Conservation (phyloP, 495 filamentous ascomycete species). For the Aspergillus nanangensis region DNA sequence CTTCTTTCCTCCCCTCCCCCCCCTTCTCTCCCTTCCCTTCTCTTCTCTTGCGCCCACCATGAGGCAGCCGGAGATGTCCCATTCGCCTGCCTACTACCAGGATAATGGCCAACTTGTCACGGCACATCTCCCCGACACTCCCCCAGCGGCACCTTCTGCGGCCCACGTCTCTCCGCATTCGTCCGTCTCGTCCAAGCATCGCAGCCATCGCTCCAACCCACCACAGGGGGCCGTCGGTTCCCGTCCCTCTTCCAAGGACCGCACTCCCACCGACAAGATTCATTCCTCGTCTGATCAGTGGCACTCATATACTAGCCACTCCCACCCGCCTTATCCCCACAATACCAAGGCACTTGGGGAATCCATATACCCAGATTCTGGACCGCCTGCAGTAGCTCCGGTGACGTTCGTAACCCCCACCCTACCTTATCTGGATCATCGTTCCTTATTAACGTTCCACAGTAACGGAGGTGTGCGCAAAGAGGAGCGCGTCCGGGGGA, state of each 20-base stretch:
- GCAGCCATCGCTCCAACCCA: neutral
- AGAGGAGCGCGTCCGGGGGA: slow-evolving; percentile 29
- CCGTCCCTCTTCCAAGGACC: slow-evolving; percentile 7
- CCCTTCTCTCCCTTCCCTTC: slow-evolving; percentile 8
- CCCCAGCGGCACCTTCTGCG: slow-evolving; percentile 18
- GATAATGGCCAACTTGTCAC: slow-evolving; percentile 23
- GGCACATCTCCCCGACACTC: slow-evolving; percentile 16
- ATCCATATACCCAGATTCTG: slow-evolving; percentile 6
- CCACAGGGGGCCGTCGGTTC: slow-evolving; percentile 2
- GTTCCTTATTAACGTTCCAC: slow-evolving; percentile 21
- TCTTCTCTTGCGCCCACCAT: slow-evolving; percentile 22
- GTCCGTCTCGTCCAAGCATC: slow-evolving; percentile 8
- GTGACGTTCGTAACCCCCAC: slow-evolving; percentile 18
- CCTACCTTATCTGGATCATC: slow-evolving; percentile 19
- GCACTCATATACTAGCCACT: slow-evolving; percentile 7
- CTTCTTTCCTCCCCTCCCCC: slow-evolving; percentile 18
- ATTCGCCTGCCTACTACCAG: slow-evolving; percentile 37
- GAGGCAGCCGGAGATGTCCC: slow-evolving; percentile 38
- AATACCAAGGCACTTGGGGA: slow-evolving; percentile 9
- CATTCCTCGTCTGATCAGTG: slow-evolving; percentile 10
- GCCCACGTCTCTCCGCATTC: slow-evolving; percentile 19
- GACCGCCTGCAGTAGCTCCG: slow-evolving; percentile 9
- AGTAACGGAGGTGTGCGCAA: slow-evolving; percentile 26
- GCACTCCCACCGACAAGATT: neutral
- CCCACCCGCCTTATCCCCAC: slow-evolving; percentile 3